These are phyloP conservation scores for Ramaria sp. DNA, from an alignment of 768 basidiomycete species.

Conservation along the genomic window DNA sequence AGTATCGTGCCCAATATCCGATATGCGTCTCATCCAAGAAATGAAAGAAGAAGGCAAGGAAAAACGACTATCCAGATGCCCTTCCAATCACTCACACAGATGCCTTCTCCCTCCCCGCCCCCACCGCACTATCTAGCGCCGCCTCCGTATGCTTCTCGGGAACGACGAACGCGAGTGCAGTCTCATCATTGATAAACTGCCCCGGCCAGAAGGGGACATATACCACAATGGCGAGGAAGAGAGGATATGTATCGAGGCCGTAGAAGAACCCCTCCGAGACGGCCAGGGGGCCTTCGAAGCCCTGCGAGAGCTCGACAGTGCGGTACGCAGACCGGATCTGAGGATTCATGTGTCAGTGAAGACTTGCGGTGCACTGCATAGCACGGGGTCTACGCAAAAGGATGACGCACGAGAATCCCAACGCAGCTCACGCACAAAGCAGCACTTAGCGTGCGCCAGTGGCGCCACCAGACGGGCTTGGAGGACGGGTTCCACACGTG, in stretches of 20 bases:
- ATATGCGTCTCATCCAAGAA: too few species aligned
- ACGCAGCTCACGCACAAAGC: constrained; percentile 45
- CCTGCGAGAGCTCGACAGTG: constrained; percentile 47
- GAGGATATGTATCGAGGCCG: constrained; percentile 53
- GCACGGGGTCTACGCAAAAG: not conserved
- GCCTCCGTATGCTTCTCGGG: not conserved
- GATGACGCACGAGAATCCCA: constrained; percentile 54
- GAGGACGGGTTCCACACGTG: constrained; percentile 24
- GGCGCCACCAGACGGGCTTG: constrained; percentile 18
- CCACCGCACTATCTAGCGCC: not conserved
- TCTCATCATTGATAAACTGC: not conserved
- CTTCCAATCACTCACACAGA: not conserved
- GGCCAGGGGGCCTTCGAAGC: constrained; percentile 46
- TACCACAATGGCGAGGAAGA: constrained; percentile 46
- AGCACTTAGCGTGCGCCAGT: constrained; percentile 48
- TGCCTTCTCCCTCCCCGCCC: not conserved
- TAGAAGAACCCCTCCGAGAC: constrained; percentile 57
- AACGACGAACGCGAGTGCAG: not conserved
- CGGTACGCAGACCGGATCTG: constrained; percentile 27
- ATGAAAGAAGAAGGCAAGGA: too few species aligned
- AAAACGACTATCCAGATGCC: too few species aligned
- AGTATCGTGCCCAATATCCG: too few species aligned
- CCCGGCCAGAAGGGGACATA: constrained; percentile 62
- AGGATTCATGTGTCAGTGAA: not conserved
- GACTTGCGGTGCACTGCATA: not conserved